Base-by-base conservation (phyloP, 371 early-diverging fungal species). In the Apophysomyces variabilis region DNA sequence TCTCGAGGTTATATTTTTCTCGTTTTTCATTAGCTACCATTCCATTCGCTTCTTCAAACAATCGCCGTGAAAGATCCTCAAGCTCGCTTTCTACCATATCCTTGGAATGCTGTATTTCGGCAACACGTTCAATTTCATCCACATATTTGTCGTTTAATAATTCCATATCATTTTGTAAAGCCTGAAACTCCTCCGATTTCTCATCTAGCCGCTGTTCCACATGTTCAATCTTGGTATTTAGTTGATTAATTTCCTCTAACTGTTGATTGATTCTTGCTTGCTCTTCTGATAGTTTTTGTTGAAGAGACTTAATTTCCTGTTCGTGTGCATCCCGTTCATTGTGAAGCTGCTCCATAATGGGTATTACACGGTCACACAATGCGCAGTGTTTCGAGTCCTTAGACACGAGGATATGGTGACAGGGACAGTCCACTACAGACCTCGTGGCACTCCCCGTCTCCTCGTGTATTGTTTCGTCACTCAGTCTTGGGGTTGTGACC, bases 11-110 rank as follows among this genome's bases (percentile, higher is more conserved):
- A 62, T 88, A 75, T 58, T 87, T 77, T 56, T 87, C 87, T 62
- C 90, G 75, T 50, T 91, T 90, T 69, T 96, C 96, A 13, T 89
- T 81, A 1, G 96, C 92, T 11, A 98, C 98, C 91, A 97, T 89
- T 4, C 83, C 86, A 64, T 98, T 97, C 0, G 98, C 98, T 74
- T 96, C 93, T 66, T 96, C 95, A 79, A 97, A 97, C 41, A 98
- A 76, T 62, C 86, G 85, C 43, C 91, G 85, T 35, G 94, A 95
- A 54, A 96, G 73, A 46, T 95, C 96, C 73, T 96, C 97, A 36
- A 97, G 78, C 75, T 98, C 98, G 32, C 89, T 91, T 71, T 96
- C 95, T 1, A 96, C 90, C 75, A 91, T 87, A 66, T 92, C 91
- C 64, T 96, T 95, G 65, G 92, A 89, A 66, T 89, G 89, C 69